Conservation (phyloP, 805 yeast species). For the Wickerhamomyces bovis region DNA sequence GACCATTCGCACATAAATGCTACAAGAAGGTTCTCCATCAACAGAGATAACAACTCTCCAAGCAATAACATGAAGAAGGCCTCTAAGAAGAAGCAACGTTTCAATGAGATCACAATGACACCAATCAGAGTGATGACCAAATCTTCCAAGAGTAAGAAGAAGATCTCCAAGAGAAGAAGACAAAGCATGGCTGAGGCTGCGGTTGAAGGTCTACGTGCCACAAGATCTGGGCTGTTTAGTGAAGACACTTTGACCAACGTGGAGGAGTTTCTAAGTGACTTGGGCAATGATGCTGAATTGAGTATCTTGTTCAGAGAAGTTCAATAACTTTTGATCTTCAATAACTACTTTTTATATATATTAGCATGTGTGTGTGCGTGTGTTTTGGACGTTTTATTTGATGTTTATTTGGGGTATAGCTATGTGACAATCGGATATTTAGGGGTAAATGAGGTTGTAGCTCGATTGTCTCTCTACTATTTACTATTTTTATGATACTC, state of each 20-base stretch:
- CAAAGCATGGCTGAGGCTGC: constrained; percentile 71
- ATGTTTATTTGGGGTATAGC: not conserved
- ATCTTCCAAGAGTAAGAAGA: constrained; percentile 11
- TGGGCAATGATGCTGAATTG: constrained; percentile 37
- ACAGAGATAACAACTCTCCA: constrained; percentile 1
- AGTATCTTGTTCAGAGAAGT: constrained; percentile 29
- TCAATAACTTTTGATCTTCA: constrained; percentile 1
- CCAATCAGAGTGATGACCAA: constrained; percentile 16
- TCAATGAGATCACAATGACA: constrained; percentile 14
- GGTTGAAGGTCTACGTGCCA: constrained; percentile 67
- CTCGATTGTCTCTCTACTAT: too few relatives aligned
- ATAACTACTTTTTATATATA: too few relatives aligned
- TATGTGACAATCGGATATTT: not conserved
- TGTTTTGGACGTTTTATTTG: not conserved
- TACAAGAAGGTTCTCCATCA: constrained; percentile 18
- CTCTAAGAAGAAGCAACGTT: constrained; percentile 6
- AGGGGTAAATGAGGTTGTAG: not conserved
- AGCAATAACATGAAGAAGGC: not conserved
- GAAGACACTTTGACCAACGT: constrained; percentile 71
- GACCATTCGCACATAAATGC: constrained; percentile 25
- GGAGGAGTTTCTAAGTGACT: constrained; percentile 58
- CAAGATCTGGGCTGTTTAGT: constrained; percentile 71
- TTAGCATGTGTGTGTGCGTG: not conserved
- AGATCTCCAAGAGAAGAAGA: constrained; percentile 41
- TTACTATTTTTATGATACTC: too few relatives aligned